These are phyloP conservation scores for Wickerhamomyces kurtzmanii DNA, from an alignment of 805 yeast genomes.

Conservation along the genomic window DNA sequence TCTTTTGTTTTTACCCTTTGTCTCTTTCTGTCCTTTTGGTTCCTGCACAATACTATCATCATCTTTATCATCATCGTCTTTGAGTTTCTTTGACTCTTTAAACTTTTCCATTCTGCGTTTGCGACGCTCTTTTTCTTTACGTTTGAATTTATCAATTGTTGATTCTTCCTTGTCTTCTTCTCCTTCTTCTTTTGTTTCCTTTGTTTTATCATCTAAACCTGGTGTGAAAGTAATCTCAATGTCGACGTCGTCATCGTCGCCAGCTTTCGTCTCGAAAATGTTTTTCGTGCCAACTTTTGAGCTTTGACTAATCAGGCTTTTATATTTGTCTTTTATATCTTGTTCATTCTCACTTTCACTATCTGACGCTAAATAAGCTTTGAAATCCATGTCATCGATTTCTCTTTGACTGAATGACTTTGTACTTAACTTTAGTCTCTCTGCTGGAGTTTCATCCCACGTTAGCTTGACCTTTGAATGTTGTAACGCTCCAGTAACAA, in stretches of 20 bases:
- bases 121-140: conserved; percentile 91
- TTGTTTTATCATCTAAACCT: conserved; percentile 45
- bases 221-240: conserved; percentile 97
- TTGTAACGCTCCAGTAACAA: conserved; percentile 92
- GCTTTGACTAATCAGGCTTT: conserved; percentile 39
- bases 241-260: conserved; percentile 60
- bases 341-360: conserved; percentile 27
- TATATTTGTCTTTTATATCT: conserved; percentile 46
- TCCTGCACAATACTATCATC: conserved; percentile 26
- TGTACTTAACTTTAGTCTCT: conserved; percentile 64
- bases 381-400: conserved; percentile 82
- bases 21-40: conserved; percentile 18
- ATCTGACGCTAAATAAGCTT: conserved; percentile 84
- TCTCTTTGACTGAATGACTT: conserved; percentile 84
- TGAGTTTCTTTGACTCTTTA: conserved; percentile 46
- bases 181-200: conserved; percentile 19
- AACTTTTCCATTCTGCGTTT: conserved; percentile 71
- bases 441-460: conserved; percentile 98
- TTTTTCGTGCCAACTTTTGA: conserved; percentile 23
- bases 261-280: conserved; percentile 23
- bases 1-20: too few relatives aligned
- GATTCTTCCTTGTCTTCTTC: conserved; percentile 47
- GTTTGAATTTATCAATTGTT: conserved; percentile 69
- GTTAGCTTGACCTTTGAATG: conserved; percentile 94
- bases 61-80: conserved; percentile 40